A percentile compares a stretch with the other conserved stretches of the same genome.
phyloP scores from a whole-genome alignment of 495 filamentous ascomycete species.

The Trichoderma virens region DNA sequence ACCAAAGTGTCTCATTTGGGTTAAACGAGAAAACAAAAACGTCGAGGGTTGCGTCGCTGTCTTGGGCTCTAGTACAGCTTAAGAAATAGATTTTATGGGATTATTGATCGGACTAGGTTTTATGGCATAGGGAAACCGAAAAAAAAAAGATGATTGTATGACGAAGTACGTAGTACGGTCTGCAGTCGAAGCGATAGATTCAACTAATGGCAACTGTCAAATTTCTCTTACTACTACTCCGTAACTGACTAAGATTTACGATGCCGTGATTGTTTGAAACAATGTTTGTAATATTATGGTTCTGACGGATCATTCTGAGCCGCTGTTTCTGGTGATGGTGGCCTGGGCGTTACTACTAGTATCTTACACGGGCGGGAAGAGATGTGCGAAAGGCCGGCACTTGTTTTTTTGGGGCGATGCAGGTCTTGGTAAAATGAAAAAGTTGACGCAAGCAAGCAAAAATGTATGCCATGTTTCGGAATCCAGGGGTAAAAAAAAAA shows the following conservation, averaged over 20 bases:
- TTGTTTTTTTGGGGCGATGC: background rate
- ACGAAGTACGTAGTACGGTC: background rate
- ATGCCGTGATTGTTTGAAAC: too few relatives aligned
- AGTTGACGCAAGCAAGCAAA: background rate
- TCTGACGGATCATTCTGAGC: too few relatives aligned
- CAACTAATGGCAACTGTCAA: background rate
- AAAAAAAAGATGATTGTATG: background rate
- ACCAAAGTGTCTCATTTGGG: background rate
- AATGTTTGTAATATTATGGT: too few relatives aligned
- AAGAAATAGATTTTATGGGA: background rate
- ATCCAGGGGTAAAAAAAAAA: background rate
- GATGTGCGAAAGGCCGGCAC: too few relatives aligned
- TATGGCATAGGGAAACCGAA: background rate
- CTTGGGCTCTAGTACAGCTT: background rate
- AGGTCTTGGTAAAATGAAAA: background rate
- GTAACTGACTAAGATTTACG: too few relatives aligned
- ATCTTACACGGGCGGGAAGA: too few relatives aligned
- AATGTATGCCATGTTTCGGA: conserved; percentile 1
- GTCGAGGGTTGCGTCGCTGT: background rate
- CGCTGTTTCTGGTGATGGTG: too few relatives aligned
- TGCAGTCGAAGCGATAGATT: background rate
- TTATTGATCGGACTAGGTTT: background rate
- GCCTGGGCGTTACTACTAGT: too few relatives aligned
- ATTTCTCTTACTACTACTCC: too few relatives aligned
- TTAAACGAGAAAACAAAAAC: background rate